Evolutionary conservation across 2,329 filamentous ascomycete genomes (phyloP).

Genomic region (Ophiostoma ulmi): DNA sequence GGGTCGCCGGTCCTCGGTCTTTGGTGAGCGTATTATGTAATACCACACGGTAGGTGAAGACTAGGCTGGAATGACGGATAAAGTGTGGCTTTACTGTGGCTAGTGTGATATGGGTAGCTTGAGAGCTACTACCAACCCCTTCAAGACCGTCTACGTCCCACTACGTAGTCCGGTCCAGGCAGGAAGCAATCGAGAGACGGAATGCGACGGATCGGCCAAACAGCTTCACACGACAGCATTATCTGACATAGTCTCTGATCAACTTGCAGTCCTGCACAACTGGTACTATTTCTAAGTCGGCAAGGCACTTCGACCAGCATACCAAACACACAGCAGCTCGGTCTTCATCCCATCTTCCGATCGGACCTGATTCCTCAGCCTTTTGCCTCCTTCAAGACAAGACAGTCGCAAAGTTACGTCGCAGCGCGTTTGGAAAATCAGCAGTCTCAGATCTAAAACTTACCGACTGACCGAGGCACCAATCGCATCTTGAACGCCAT

Average conservation of each 20-base stretch:
- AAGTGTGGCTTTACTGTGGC: not conserved
- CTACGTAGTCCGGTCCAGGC: slow-evolving; percentile 1
- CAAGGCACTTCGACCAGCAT: not conserved
- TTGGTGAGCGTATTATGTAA: not conserved
- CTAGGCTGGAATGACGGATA: not conserved
- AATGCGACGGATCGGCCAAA: not conserved
- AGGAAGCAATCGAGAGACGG: slow-evolving; percentile 4
- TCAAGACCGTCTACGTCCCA: slow-evolving; percentile 5
- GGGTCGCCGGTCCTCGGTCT: slow-evolving; percentile 1
- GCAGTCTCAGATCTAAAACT: not conserved
- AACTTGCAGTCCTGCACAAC: not conserved
- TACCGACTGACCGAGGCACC: not conserved
- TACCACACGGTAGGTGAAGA: not conserved
- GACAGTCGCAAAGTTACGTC: not conserved
- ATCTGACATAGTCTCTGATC: not conserved
- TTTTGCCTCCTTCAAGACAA: not conserved
- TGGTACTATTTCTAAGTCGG: not conserved
- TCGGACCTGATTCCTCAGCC: not conserved
- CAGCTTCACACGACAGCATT: not conserved
- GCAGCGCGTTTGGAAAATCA: not conserved
- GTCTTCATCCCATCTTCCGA: not conserved
- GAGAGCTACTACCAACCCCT: not conserved
- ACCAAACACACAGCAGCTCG: not conserved
- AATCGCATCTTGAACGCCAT: not conserved
- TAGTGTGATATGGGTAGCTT: not conserved